These are phyloP conservation scores for Aspergillus nomiae DNA, from an alignment of 2,329 filamentous ascomycete genomes.

Conservation along the genomic window DNA sequence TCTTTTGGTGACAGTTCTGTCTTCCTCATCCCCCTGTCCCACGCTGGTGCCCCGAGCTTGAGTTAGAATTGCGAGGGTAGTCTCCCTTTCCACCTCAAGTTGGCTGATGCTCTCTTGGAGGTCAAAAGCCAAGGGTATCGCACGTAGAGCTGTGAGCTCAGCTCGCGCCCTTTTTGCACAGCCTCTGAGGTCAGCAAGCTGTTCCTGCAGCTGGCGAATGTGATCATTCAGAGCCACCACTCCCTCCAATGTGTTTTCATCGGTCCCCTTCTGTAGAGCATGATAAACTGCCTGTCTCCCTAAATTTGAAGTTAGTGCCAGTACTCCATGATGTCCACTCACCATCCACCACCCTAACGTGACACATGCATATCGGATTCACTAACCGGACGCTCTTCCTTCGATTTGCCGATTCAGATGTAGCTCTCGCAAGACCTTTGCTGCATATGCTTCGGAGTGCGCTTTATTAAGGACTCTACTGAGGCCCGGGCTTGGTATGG, in stretches of 20 bases:
- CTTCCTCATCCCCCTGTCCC: constrained; percentile 49
- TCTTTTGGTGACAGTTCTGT: constrained; percentile 49
- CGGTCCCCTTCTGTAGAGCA: constrained; percentile 53
- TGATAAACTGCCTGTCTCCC: constrained; percentile 67
- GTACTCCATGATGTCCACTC: not conserved
- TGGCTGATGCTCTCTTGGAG: constrained; percentile 47
- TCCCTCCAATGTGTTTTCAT: constrained; percentile 51
- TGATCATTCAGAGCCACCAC: constrained; percentile 53
- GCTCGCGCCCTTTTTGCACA: constrained; percentile 54
- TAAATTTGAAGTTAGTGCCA: constrained; percentile 25
- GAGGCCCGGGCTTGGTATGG: not conserved
- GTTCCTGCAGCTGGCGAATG: constrained; percentile 49
- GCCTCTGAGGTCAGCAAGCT: constrained; percentile 47
- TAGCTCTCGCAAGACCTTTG: constrained; percentile 65
- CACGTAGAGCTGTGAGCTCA: constrained; percentile 49
- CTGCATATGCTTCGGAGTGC: constrained; percentile 51
- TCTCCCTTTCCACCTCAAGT: constrained; percentile 49
- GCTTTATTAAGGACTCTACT: not conserved
- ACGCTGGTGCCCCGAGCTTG: constrained; percentile 43
- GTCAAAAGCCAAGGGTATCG: constrained; percentile 54
- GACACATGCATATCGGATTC: not conserved
- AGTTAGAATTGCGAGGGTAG: constrained; percentile 44
- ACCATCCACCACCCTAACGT: not conserved
- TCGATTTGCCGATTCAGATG: constrained; percentile 62
- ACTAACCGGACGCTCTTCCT: constrained; percentile 55